These are phyloP conservation scores for Yamadazyma songkhlaensis DNA, from an alignment of 1,139 yeast genomes.

Conservation along the genomic window DNA sequence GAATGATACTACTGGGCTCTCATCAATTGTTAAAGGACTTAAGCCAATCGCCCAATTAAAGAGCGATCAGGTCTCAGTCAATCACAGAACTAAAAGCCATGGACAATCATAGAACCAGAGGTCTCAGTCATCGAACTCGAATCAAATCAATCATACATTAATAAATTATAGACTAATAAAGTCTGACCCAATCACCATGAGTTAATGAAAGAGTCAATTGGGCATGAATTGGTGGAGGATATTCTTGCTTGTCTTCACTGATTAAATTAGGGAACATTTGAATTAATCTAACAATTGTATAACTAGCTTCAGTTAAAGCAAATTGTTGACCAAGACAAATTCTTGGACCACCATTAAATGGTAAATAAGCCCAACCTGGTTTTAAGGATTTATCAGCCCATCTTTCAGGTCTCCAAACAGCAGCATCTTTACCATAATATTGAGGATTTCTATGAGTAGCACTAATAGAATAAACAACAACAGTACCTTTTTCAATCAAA, in stretches of 20 bases:
- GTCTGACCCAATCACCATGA: constrained; percentile 20
- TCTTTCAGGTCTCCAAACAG: constrained; percentile 48
- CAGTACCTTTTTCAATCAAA: constrained; percentile 44
- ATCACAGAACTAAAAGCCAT: too few relatives aligned
- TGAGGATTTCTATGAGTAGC: constrained; percentile 43
- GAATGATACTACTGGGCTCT: too few relatives aligned
- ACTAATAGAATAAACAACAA: constrained; percentile 42
- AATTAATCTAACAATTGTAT: constrained; percentile 42
- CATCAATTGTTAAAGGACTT: too few relatives aligned
- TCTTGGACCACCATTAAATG: constrained; percentile 63
- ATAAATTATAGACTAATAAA: constrained; percentile 11
- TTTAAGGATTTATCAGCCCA: constrained; percentile 36
- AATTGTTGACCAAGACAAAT: constrained; percentile 62
- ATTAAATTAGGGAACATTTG: constrained; percentile 37
- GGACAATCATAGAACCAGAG: too few relatives aligned
- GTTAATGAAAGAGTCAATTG: constrained; percentile 30
- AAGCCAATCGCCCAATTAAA: too few relatives aligned
- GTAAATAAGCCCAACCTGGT: constrained; percentile 53
- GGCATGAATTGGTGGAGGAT: constrained; percentile 30
- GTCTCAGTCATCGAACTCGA: too few relatives aligned
- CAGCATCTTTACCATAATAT: constrained; percentile 49
- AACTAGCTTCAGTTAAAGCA: constrained; percentile 53
- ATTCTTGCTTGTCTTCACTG: constrained; percentile 20
- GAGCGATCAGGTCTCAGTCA: too few relatives aligned
- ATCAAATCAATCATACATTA: neutral